Evolutionary conservation across 345 rosid species (phyloP).

Genomic region (Ceriops decandra): DNA sequence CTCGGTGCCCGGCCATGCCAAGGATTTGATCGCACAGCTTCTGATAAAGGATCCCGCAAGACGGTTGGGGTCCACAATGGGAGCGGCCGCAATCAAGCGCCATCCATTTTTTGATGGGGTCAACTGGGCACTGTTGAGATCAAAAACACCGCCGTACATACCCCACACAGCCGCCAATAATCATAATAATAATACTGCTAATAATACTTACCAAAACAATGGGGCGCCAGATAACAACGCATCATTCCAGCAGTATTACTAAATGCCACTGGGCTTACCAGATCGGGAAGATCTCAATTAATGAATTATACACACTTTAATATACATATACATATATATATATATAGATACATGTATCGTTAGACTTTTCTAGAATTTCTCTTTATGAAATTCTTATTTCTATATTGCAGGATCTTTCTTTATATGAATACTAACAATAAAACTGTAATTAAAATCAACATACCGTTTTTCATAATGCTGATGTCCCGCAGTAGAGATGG

Average conservation of each 20-base stretch:
- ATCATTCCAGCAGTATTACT: slow-evolving; percentile 48
- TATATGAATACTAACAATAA: no score
- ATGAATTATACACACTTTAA: not conserved
- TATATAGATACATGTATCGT: no score
- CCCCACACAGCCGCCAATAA: slow-evolving; percentile 20
- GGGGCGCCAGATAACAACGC: slow-evolving; percentile 10
- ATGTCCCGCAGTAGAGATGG: no score
- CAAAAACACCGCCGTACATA: slow-evolving; percentile 44
- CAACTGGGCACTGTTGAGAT: slow-evolving; percentile 63
- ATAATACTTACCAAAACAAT: slow-evolving; percentile 2
- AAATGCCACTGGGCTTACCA: not conserved
- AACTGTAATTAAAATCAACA: no score
- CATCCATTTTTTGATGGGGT: slow-evolving; percentile 50
- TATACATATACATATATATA: no score
- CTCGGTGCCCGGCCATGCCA: slow-evolving; percentile 32
- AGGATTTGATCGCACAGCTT: slow-evolving; percentile 52
- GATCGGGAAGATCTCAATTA: not conserved
- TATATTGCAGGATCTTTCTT: no score
- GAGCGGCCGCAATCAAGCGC: slow-evolving; percentile 47
- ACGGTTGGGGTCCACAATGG: slow-evolving; percentile 58
- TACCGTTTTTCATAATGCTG: no score
- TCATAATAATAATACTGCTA: no score
- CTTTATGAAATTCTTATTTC: no score
- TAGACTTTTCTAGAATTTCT: no score
- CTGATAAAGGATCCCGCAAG: slow-evolving; percentile 45